Base-by-base conservation (phyloP, 2,329 filamentous ascomycete species). In the Zymoseptoria passerinii region DNA sequence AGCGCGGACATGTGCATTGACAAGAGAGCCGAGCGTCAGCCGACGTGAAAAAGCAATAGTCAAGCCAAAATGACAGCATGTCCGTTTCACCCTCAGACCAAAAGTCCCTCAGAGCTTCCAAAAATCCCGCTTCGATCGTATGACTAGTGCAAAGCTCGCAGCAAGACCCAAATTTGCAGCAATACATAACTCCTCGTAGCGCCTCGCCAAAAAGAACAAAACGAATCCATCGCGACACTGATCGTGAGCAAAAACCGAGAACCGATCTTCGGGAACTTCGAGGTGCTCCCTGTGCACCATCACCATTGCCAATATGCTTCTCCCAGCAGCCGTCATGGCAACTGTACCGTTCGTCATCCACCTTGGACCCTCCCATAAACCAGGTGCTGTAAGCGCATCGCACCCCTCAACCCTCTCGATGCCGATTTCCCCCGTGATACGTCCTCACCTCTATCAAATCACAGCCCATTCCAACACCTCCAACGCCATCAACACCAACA, bases 381-480 rank as follows among this genome's bases (percentile, higher is more conserved):
- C 35, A n/a, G 16, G n/a, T 44, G 4, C 10, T 8, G 28, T 29
- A 10, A 4, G 3, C 10, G 28, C 2, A 29, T 8, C 8, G 28
- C 10, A 29, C 28, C 8, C 6, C 2, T 6, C 4, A 23, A 29
- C 28, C 28, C 28, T 8, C 28, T 4, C 8, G 10, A 29, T 29
- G 28, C 8, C 3, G 28, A 29, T 8, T 8, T 28, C 29, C 16
- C 35, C 16, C 35, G 16, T 40, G 35, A 10, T 4, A 40, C 16
- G 4, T 44, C 16, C 13, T 44, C 35, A n/a, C 35, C 13, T 7
- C 10, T 16, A 6, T 58, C 23, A 57, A 23, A 66, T 48, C 20
- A 67, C 62, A 50, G 91, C 89, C 92, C 92, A 96, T 70, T 95
- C 89, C 4, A 97, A 86, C 1, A 94, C 91, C 73, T 97, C 91